These are phyloP conservation scores for Sphagnum magellanicum DNA, from an alignment of 228 moss, liverwort and hornwort species.

Conservation along the genomic window DNA sequence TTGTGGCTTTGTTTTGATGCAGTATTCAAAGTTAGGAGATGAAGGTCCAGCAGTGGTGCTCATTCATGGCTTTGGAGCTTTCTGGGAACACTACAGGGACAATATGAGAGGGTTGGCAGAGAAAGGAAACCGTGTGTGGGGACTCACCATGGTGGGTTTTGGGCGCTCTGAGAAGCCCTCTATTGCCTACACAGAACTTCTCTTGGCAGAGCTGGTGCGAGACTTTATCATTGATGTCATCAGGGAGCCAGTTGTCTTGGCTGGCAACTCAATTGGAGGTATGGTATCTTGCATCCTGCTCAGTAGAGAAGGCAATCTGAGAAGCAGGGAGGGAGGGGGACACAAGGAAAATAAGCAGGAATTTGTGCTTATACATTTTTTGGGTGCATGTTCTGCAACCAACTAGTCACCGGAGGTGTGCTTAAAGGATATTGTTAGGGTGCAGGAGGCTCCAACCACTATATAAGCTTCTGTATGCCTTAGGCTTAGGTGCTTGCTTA, in stretches of 20 bases:
- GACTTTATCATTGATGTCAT: conserved; percentile 95
- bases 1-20: conserved; percentile 4
- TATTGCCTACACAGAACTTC: conserved; percentile 79
- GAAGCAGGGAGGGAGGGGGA: neutral
- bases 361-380: neutral
- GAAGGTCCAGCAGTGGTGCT: conserved; percentile 84
- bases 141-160: conserved; percentile 92
- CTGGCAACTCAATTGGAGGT: conserved; percentile 98
- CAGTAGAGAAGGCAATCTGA: neutral
- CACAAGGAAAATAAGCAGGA: too few species aligned
- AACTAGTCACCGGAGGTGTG: too few species aligned
- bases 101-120: conserved; percentile 80
- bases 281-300: neutral
- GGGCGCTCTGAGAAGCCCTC: conserved; percentile 92
- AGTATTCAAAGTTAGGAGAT: conserved; percentile 85
- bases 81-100: conserved; percentile 97
- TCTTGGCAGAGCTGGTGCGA: conserved; percentile 83
- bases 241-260: conserved; percentile 71
- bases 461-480: too few species aligned
- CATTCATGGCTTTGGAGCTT: conserved; percentile 97
- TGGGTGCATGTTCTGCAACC: too few species aligned
- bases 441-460: too few species aligned
- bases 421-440: too few species aligned
- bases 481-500: too few species aligned
- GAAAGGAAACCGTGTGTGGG: conserved; percentile 92